A percentile compares a stretch with the other conserved stretches of the same genome.
These are phyloP conservation scores for Ormosia semicastrata DNA, from an alignment of 306 rosid species.

Conservation along the genomic window DNA sequence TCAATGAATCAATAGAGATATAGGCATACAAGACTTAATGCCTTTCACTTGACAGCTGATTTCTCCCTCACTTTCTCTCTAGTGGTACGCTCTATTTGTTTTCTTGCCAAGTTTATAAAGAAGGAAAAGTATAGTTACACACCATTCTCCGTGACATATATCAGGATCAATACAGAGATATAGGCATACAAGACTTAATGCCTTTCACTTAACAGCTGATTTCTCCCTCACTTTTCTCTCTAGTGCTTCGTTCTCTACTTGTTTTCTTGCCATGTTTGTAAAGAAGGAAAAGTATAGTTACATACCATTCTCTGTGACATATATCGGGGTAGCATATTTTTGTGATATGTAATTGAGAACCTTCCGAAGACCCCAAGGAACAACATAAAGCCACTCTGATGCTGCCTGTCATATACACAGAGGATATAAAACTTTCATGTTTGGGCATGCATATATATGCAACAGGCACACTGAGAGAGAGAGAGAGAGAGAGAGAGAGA, in stretches of 20 bases:
- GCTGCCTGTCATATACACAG: slow-evolving; percentile 73
- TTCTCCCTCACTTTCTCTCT: neutral
- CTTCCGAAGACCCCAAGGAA: slow-evolving; percentile 94
- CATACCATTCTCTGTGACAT: slow-evolving; percentile 88
- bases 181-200: neutral
- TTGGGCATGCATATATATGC: neutral
- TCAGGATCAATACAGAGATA: neutral
- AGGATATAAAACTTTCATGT: slow-evolving; percentile 1
- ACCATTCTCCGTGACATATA: slow-evolving; percentile 88
- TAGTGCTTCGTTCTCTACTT: neutral
- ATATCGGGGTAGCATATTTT: slow-evolving; percentile 62
- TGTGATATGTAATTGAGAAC: slow-evolving; percentile 64
- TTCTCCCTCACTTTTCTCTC: neutral
- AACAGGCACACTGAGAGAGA: slow-evolving; percentile 3
- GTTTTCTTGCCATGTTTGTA: neutral
- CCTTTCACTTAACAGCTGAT: neutral
- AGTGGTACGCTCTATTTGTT: neutral
- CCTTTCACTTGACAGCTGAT: neutral
- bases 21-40: neutral
- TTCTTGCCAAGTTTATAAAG: slow-evolving; percentile 2
- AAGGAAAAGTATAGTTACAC: slow-evolving; percentile 24
- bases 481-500: neutral
- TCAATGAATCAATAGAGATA: neutral
- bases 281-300: slow-evolving; percentile 5
- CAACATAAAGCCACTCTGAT: slow-evolving; percentile 93